Conservation (phyloP, 1,284 basidiomycete species). For the Puccinia brachypodii region DNA sequence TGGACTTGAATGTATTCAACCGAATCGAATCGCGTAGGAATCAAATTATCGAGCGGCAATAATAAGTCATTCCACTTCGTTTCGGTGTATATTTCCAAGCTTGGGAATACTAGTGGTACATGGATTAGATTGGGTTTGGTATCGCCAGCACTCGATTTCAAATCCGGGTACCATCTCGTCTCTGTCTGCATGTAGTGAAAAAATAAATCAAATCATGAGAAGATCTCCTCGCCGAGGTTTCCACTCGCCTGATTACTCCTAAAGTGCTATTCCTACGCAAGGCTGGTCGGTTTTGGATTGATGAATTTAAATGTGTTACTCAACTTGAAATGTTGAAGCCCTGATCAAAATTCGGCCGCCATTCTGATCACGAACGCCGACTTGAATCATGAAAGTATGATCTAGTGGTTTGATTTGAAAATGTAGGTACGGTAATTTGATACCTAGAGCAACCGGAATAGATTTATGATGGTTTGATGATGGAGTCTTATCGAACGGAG, state of each 20-base stretch:
- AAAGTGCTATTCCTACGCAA: too few relatives aligned
- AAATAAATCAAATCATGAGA: not conserved
- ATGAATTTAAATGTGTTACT: not conserved
- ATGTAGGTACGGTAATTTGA: constrained; percentile 35
- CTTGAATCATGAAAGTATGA: constrained; percentile 36
- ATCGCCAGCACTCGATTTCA: not conserved
- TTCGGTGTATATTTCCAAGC: not conserved
- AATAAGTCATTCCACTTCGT: constrained; percentile 39
- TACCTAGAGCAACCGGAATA: not conserved
- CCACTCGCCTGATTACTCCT: too few relatives aligned
- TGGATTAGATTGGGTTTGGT: not conserved
- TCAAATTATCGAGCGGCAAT: constrained; percentile 4
- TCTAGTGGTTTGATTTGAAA: constrained; percentile 35
- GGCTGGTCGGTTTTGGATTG: not conserved
- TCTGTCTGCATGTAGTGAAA: not conserved
- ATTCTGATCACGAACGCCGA: constrained; percentile 4
- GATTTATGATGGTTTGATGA: not conserved
- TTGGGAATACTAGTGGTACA: constrained; percentile 3
- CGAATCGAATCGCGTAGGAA: constrained; percentile 10
- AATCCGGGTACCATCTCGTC: not conserved
- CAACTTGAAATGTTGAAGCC: constrained; percentile 44
- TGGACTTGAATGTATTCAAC: constrained; percentile 22
- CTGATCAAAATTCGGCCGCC: constrained; percentile 19
- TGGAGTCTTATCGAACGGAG: not conserved
- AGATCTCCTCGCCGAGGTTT: not conserved